phyloP scores from a whole-genome alignment of 164 flowering plant species.

The Amborella trichopoda region DNA sequence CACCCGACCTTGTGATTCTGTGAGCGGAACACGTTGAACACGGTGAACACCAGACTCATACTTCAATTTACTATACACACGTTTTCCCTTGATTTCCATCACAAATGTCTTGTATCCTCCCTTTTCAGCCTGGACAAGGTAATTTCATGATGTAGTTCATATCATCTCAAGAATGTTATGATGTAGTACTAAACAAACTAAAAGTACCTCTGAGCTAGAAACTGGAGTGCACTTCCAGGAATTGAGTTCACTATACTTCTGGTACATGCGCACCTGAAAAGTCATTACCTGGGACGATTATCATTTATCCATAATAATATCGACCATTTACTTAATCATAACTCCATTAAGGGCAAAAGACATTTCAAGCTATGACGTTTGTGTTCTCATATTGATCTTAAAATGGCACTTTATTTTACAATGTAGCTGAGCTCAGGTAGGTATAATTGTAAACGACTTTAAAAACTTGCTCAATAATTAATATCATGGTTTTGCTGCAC shows the following conservation, averaged over 20 bases:
- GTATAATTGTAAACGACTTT: too few relatives aligned
- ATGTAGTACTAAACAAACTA: conserved; percentile 1
- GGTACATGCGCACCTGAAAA: conserved; percentile 85
- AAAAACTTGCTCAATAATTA: too few relatives aligned
- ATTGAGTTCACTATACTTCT: conserved; percentile 71
- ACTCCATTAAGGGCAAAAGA: too few relatives aligned
- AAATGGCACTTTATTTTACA: too few relatives aligned
- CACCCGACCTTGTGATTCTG: conserved; percentile 98
- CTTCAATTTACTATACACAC: conserved; percentile 91
- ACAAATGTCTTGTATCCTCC: conserved; percentile 90
- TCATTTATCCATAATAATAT: too few relatives aligned
- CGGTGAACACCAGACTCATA: conserved; percentile 98
- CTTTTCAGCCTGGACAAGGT: conserved; percentile 52
- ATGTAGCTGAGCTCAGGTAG: too few relatives aligned
- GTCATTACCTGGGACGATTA: conserved; percentile 5
- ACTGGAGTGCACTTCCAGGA: conserved; percentile 55
- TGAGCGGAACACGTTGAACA: conserved; percentile 96
- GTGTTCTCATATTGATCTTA: too few relatives aligned
- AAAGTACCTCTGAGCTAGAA: conserved; percentile 72
- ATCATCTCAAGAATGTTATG: neutral
- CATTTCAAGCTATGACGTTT: too few relatives aligned
- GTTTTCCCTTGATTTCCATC: conserved; percentile 83
- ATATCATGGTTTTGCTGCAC: too few relatives aligned
- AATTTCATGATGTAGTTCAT: conserved; percentile 1
- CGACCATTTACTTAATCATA: too few relatives aligned